Evolutionary conservation across 1,139 yeast genomes (phyloP).

Genomic region (Saccharomyces uvarum): DNA sequence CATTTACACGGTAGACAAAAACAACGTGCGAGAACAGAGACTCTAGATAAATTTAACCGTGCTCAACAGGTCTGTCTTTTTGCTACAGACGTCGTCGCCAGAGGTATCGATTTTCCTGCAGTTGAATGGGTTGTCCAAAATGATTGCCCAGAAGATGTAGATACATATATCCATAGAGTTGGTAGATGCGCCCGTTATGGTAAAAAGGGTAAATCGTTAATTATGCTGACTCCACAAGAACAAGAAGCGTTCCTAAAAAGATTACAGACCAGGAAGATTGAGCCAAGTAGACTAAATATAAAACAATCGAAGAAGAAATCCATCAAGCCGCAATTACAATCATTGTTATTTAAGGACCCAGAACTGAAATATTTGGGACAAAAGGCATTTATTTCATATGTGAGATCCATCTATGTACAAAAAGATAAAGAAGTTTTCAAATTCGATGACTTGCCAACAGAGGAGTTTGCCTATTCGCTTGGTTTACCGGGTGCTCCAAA

Average conservation of each 20-base stretch:
- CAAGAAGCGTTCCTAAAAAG: slow-evolving; percentile 68
- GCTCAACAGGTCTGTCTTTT: slow-evolving; percentile 84
- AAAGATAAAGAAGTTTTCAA: slow-evolving; percentile 80
- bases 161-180: slow-evolving; percentile 92
- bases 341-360: slow-evolving; percentile 85
- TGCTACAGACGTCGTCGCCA: slow-evolving; percentile 94
- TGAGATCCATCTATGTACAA: slow-evolving; percentile 76
- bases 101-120: slow-evolving; percentile 96
- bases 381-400: slow-evolving; percentile 88
- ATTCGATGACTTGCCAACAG: slow-evolving; percentile 68
- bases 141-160: slow-evolving; percentile 93
- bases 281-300: slow-evolving; percentile 64
- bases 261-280: slow-evolving; percentile 55
- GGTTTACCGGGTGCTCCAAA: slow-evolving; percentile 97
- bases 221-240: slow-evolving; percentile 79
- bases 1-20: slow-evolving; percentile 94
- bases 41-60: slow-evolving; percentile 74
- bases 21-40: slow-evolving; percentile 86
- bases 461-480: slow-evolving; percentile 74
- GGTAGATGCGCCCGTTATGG: slow-evolving; percentile 96
- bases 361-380: slow-evolving; percentile 88
- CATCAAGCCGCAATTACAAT: slow-evolving; percentile 78
- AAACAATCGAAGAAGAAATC: slow-evolving; percentile 71
- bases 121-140: slow-evolving; percentile 96
- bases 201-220: slow-evolving; percentile 73